Evolutionary conservation across 768 basidiomycete species (phyloP).

Genomic region (Serendipita sp.): DNA sequence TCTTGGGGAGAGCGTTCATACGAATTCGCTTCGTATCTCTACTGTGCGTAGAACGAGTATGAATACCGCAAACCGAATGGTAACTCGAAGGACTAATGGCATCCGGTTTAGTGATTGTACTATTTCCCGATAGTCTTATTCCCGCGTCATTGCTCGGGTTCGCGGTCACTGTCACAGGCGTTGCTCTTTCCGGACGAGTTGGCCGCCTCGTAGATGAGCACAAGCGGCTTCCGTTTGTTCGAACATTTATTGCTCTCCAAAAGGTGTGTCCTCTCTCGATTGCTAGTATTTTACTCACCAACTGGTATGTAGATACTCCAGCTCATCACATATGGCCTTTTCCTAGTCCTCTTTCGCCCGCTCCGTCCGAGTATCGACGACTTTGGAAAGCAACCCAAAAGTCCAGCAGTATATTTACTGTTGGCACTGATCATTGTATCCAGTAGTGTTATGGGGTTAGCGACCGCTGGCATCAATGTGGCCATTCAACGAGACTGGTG

Average conservation of each 20-base stretch:
- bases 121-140: too few relatives aligned
- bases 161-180: slow-evolving; percentile 12
- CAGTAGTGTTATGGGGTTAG: slow-evolving; percentile 24
- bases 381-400: neutral
- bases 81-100: too few relatives aligned
- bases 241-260: slow-evolving; percentile 24
- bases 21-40: too few relatives aligned
- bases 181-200: slow-evolving; percentile 27
- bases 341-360: slow-evolving; percentile 19
- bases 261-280: slow-evolving; percentile 18
- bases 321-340: slow-evolving; percentile 21
- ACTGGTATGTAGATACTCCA: too few relatives aligned
- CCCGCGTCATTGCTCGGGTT: too few relatives aligned
- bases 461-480: slow-evolving; percentile 23
- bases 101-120: too few relatives aligned
- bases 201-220: slow-evolving; percentile 29
- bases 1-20: too few relatives aligned
- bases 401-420: slow-evolving; percentile 17
- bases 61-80: too few relatives aligned
- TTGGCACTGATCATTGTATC: slow-evolving; percentile 22
- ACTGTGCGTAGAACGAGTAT: too few relatives aligned
- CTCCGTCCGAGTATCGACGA: neutral
- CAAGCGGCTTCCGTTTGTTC: slow-evolving; percentile 24
- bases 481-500: slow-evolving; percentile 34
- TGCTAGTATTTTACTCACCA: too few relatives aligned